Evolutionary conservation across 2,329 filamentous ascomycete species (phyloP), one percentile per base, ranked within the genome.

Genomic region (Gliomastix tumulicola): DNA sequence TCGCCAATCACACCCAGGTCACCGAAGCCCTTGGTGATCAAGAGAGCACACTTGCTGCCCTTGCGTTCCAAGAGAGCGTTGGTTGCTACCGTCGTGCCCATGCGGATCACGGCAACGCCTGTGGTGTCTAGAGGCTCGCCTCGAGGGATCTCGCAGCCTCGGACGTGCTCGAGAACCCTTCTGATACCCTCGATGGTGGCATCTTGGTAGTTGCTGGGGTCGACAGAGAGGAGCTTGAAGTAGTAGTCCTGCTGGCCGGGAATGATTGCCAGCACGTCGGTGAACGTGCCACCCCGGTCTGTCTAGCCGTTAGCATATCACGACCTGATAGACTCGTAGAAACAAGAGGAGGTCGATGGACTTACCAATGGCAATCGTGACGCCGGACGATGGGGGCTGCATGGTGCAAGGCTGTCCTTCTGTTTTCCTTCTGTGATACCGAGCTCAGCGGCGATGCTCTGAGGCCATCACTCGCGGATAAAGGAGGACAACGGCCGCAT

Each of bases 11-110:
- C 21, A 13, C 13, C 12, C 21, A 34, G 18, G 18, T 34, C 32
- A 7, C 21, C 18, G 60, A 82, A 82, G 0, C 79, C 79, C 44
- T 76, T 78, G 4, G 76, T 82, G 12, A 81, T 75, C 7, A 83
- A 66, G 54, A 84, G 67, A 6, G 76, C 79, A 47, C 79, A 78
- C 37, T 69, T 68, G 50, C 82, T 76, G 18, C 79, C 79, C 51
- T 83, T 82, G 22, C 79, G 57, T 48, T 83, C 79, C 5, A 84
- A 56, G 34, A 83, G 54, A 3, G 79, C 79, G 55, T 83, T 83
- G 2, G 79, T 83, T 3, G 79, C 79, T 6, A 84, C 79, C 0
- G 79, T 84, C 3, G 79, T 84, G 13, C 79, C 79, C 78, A 83
- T 83, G 19, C 79, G 73, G 51, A 83, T 81, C 13, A 32, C 30